Evolutionary conservation across 1,139 yeast species (phyloP), one percentile per base, ranked within the genome.

Genomic region (Candida tropicalis): DNA sequence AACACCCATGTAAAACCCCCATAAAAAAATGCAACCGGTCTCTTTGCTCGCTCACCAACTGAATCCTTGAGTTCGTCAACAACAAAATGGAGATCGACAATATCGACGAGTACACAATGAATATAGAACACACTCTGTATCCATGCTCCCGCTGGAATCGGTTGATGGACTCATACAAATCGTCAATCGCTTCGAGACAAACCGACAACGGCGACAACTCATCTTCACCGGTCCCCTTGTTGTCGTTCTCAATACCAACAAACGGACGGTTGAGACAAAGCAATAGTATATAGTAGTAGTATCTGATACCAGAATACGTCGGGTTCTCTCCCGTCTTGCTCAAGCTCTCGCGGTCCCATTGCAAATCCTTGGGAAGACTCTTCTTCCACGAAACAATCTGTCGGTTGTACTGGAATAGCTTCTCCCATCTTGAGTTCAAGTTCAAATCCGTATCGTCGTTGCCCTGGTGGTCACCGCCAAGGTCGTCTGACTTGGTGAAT

Each of bases 211-310:
- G 68, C 15, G 67, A 60, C 24, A 71, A 55, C 15, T 47, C 41
- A 13, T 53, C 43, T 2, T 44, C 25, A 3, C 44, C 40, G 11
- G 43, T 39, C 9, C 23, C 23, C 9, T 43, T 45, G 11, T 43
- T 41, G n/a, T 32, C 35, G n/a, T 23, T 22, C 16, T 51, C 52
- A n/a, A 58, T 47, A 24, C 73, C 74, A 36, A 82, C 71, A 53
- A 81, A 81, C 1, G 86, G 86, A 36, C 84, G 66, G 55, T 81
- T 81, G 41, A 81, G 69, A 47, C 84, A 80, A 18, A 81, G 63
- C 5, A 77, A 59, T 5, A 80, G 70, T 35, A 81, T 76, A 53
- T 80, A 81, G 55, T 81, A 82, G 54, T 79, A 80, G 56, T 79
- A 81, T 52, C 84, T 65, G 28, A 80, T 74, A 43, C 79, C 69